Evolutionary conservation across 768 basidiomycete species (phyloP), one percentile per base, ranked within the genome.

Genomic region (Amanita polypyramis): DNA sequence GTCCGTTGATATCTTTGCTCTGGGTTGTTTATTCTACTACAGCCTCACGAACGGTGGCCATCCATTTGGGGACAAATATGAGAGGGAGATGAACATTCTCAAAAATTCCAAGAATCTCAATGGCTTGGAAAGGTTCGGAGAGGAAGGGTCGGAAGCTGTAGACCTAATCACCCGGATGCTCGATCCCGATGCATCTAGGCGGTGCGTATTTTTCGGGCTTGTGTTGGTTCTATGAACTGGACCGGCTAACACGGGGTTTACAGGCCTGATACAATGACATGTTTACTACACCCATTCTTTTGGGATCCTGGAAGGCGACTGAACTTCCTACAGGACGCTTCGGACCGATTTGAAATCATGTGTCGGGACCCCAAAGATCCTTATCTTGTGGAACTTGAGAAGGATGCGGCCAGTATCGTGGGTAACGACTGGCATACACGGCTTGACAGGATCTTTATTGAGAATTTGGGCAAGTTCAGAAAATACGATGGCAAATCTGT

Each of bases 261-360:
- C 57, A 91, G 95, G 58, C 96, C 94, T 1, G 85, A 93, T 54
- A 95, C 94, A 5, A 79, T 77, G 10, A 79, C 78, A n/a, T 87
- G 85, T 63, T 72, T 98, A 15, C 68, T 86, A 17, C 95, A 98
- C 66, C 96, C 96, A 0, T 95, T 88, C 73, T 99, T 97, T 71
- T 99, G 96, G 96, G 83, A 92, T 47, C 69, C 93, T 0, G 82
- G 75, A 6, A 80, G 85, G 49, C 77, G 95, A 35, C 68, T 99
- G 4, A 80, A 77, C 43, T 99, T 99, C 74, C 70, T 99, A n/a
- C 94, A 95, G 64, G 96, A 98, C 53, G 90, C 93, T 0, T 96
- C 93, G 0, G 95, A 98, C 64, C 79, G 94, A 4, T 99, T 98
- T 62, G 96, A 98, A 65, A 93, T 93, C 61, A 95, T 98, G 91